Evolutionary conservation across 2,329 filamentous ascomycete genomes (phyloP), one percentile per base, ranked within the genome.

Genomic region (Alternaria arbusti): DNA sequence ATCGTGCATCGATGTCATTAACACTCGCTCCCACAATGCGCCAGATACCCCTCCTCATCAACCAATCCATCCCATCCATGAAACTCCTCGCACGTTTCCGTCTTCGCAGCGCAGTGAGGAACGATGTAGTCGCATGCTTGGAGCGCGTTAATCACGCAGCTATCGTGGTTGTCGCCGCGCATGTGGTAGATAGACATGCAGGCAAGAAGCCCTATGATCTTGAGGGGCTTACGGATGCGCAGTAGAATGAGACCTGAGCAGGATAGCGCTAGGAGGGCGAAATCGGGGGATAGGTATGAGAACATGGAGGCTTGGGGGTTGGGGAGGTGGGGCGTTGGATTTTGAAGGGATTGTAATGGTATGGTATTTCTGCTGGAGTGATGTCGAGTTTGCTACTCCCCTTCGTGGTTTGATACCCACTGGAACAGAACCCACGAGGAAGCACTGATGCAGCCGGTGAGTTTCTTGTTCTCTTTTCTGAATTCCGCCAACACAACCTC

Each of bases 401-500:
- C 28, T 7, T 15, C 30, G 3, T 13, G 12, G 12, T 32, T 15
- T 32, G 30, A 7, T 32, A 3, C 2, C 30, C 13, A 1, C 5
- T 15, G 1, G 30, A 15, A 8, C 5, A 8, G 30, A 36, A 0
- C 0, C 0, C 7, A 36, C 30, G 13, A 15, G 30, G 8, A 36
- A 36, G 30, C 1, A 8, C 30, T 13, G 3, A 5, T 36, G 6
- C 30, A 9, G 5, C 0, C 8, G 1, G 0, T 15, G 13, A 8
- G 13, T 36, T 15, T 1, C 13, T 36, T 36, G 1, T 15, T 15
- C 13, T 32, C 6, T 4, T 9, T 23, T 15, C 30, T 1, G 4
- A 0, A 36, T 36, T 4, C 7, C 8, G 5, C 3, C 6, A 7
- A 9, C 3, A 8, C 4, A 15, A 36, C 8, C 13, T 36, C 30